These are phyloP conservation scores for Neonectria punicea DNA, from an alignment of 2,329 filamentous ascomycete genomes.

Conservation along the genomic window DNA sequence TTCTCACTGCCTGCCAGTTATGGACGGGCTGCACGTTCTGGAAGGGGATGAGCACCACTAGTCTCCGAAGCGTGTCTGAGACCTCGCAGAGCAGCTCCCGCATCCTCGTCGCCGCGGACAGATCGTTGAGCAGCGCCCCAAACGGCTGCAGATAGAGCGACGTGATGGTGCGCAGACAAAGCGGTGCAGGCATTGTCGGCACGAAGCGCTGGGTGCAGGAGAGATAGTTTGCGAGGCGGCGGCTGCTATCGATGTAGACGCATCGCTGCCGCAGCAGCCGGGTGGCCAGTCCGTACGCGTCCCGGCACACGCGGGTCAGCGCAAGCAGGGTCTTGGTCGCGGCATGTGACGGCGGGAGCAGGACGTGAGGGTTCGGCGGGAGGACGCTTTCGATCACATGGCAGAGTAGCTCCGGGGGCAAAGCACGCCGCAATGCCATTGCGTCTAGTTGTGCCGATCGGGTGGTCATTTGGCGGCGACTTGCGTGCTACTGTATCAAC, in stretches of 20 bases:
- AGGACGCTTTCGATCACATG: conserved; percentile 50
- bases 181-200: conserved; percentile 42
- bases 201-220: conserved; percentile 47
- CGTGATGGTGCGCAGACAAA: conserved; percentile 49
- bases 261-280: conserved; percentile 58
- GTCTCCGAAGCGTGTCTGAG: conserved; percentile 52
- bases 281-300: conserved; percentile 53
- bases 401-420: conserved; percentile 50
- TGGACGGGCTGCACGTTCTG: conserved; percentile 54
- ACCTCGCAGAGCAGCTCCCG: conserved; percentile 56
- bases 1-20: conserved; percentile 53
- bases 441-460: conserved; percentile 11
- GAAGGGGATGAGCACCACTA: conserved; percentile 61
- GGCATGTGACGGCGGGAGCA: conserved; percentile 52
- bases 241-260: conserved; percentile 54
- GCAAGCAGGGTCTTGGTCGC: conserved; percentile 57
- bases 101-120: conserved; percentile 52
- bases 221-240: conserved; percentile 49
- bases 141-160: conserved; percentile 56
- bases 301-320: conserved; percentile 55
- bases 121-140: conserved; percentile 49
- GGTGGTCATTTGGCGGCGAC: conserved; percentile 26
- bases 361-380: conserved; percentile 42
- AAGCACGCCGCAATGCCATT: conserved; percentile 24
- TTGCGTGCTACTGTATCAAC: conserved; percentile 2